Evolutionary conservation across 2,329 filamentous ascomycete genomes (phyloP).

Genomic region (Pseudogymnoascus sp.): DNA sequence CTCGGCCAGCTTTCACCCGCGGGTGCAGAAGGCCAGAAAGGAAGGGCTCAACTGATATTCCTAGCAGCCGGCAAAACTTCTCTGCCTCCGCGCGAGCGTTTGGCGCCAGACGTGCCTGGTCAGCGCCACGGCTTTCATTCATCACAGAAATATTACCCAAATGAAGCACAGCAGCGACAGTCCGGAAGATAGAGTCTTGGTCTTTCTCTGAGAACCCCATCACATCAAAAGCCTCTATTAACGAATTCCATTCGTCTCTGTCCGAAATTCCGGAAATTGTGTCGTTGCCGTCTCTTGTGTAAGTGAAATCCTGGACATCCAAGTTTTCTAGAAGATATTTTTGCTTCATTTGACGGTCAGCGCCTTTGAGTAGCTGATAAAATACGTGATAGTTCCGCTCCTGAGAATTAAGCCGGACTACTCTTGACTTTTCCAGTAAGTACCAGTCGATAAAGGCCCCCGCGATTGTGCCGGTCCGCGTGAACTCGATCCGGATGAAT

Average conservation of each 20-base stretch:
- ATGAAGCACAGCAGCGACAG: conserved; percentile 84
- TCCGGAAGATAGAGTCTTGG: conserved; percentile 73
- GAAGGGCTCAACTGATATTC: conserved; percentile 77
- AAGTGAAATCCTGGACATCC: conserved; percentile 79
- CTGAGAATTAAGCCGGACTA: conserved; percentile 76
- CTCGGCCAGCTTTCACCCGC: conserved; percentile 86
- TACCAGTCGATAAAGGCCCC: conserved; percentile 99
- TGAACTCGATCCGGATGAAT: conserved; percentile 97
- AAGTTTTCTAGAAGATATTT: conserved; percentile 68
- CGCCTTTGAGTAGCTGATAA: conserved; percentile 87
- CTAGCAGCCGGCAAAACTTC: conserved; percentile 74
- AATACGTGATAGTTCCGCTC: conserved; percentile 98
- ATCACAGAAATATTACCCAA: conserved; percentile 84
- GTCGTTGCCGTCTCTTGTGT: conserved; percentile 86
- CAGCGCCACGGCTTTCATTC: conserved; percentile 82
- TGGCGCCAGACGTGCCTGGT: conserved; percentile 75
- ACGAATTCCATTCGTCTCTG: conserved; percentile 74
- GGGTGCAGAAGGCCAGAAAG: conserved; percentile 84
- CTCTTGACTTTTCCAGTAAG: conserved; percentile 92
- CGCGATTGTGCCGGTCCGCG: conserved; percentile 75
- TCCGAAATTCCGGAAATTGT: conserved; percentile 87
- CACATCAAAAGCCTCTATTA: conserved; percentile 87
- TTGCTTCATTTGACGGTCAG: conserved; percentile 62
- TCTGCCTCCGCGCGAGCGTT: conserved; percentile 68
- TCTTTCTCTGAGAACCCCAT: conserved; percentile 90